Percentiles rank a stretch among this genome's conserved stretches.
Evolutionary conservation across 2,329 filamentous ascomycete genomes (phyloP).

Genomic region (Didymella segeticola): DNA sequence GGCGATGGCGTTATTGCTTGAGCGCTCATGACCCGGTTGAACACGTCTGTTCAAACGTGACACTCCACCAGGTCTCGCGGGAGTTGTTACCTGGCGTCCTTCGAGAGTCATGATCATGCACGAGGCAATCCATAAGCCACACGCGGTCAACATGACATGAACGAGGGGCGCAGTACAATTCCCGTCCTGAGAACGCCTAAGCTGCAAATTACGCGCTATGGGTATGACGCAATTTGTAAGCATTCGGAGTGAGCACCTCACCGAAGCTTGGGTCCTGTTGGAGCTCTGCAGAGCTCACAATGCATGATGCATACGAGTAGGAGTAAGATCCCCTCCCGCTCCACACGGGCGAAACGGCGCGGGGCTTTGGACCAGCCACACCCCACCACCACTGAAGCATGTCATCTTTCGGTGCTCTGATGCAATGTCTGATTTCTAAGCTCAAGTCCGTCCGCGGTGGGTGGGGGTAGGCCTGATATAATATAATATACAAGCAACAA

Average conservation of each 20-base stretch:
- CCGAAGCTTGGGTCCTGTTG: too few relatives aligned
- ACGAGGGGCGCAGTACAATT: too few relatives aligned
- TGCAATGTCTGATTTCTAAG: constrained; percentile 40
- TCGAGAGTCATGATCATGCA: too few relatives aligned
- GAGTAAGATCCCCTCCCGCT: background rate
- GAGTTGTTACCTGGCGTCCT: too few relatives aligned
- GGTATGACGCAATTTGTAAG: too few relatives aligned
- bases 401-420: constrained; percentile 21
- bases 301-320: background rate
- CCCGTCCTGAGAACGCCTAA: too few relatives aligned
- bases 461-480: too few relatives aligned
- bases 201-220: too few relatives aligned
- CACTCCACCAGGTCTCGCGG: background rate
- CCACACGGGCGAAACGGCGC: constrained; percentile 16
- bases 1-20: constrained; percentile 42
- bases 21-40: background rate
- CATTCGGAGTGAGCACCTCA: too few relatives aligned
- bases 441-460: constrained; percentile 11
- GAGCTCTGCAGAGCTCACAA: too few relatives aligned
- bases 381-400: constrained; percentile 24
- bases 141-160: background rate
- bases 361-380: constrained; percentile 14
- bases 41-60: background rate
- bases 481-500: constrained; percentile 6
- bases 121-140: background rate